Conservation (phyloP, 148 eudicot species). For the Simmondsia chinensis region DNA sequence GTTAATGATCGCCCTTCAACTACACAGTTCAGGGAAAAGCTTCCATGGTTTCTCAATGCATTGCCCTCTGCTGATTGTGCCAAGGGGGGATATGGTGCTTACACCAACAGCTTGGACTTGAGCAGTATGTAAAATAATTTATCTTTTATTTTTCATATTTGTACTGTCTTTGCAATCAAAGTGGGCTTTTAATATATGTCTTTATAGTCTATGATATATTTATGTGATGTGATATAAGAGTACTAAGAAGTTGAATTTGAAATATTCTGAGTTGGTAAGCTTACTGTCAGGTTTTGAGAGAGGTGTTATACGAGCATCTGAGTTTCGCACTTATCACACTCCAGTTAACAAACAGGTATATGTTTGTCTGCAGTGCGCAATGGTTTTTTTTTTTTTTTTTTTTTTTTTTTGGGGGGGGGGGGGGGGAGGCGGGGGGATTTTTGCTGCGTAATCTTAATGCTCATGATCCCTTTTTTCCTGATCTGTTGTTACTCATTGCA, state of each 20-base stretch:
- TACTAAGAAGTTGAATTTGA: too few species aligned
- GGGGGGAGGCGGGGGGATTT: too few species aligned
- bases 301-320: slow-evolving; percentile 54
- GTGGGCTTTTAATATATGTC: too few species aligned
- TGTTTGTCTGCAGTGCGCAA: too few species aligned
- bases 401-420: too few species aligned
- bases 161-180: too few species aligned
- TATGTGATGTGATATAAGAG: too few species aligned
- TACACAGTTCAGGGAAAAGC: slow-evolving; percentile 46
- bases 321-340: slow-evolving; percentile 63
- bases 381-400: too few species aligned
- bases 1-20: slow-evolving; percentile 60
- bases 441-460: too few species aligned
- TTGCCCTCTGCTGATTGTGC: slow-evolving; percentile 81
- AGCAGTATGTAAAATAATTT: slow-evolving; percentile 21
- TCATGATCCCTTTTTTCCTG: too few species aligned
- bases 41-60: slow-evolving; percentile 66
- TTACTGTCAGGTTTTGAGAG: slow-evolving; percentile 36
- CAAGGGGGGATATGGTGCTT: slow-evolving; percentile 78
- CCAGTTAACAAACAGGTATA: slow-evolving; percentile 64
- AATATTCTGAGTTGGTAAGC: slow-evolving; percentile 1
- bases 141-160: not conserved
- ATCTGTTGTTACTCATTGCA: slow-evolving; percentile 15
- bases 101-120: slow-evolving; percentile 59
- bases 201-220: too few species aligned